Evolutionary conservation across 1,284 basidiomycete species (phyloP), one percentile per base, ranked within the genome.

Genomic region (Macrocybe sp.): DNA sequence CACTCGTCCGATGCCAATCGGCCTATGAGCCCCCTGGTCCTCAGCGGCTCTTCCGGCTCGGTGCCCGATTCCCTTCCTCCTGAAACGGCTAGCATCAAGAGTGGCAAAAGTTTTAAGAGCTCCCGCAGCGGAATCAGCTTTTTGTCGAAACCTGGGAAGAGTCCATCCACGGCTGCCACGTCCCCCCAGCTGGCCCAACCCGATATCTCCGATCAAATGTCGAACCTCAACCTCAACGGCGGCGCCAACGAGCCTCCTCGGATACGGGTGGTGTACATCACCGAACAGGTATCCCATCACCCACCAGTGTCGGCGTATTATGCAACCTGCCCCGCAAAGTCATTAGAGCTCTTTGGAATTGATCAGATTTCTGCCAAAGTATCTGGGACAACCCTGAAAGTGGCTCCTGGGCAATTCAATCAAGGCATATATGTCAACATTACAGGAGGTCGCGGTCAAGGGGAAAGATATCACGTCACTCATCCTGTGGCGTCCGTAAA

Each of bases 341-440:
- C 79, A n/a, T 63, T 93, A 41, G 83, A 89, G 58, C 73, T 91
- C 59, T 70, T 70, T 29, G 89, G 91, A 6, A 74, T 93, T 44
- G 96, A 99, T 71, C 96, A 99, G 70, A 92, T 99, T 53, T 79
- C 85, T 1, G 96, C 94, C 38, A 90, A 87, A 64, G 85, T 96
- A 0, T 89, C 90, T 8, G 90, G 91, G 14, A 92, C 90, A 43
- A 78, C 87, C 7, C 69, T 97, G 37, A 85, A 88, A 44, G 86
- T 99, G 37, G 73, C 79, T 16, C 89, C 96, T 0, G 94, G 94
- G 0, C 69, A 80, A 31, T 80, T 75, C 56, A 97, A 96, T 71
- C 85, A 92, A 68, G 96, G 96, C 37, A 83, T 98, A 51, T 97
- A 87, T 62, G 70, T 97, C 52, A 74, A 78, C 29, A 72, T 97